Conservation (phyloP, 192 early-diverging fungal species). For the Coemansia sp. region DNA sequence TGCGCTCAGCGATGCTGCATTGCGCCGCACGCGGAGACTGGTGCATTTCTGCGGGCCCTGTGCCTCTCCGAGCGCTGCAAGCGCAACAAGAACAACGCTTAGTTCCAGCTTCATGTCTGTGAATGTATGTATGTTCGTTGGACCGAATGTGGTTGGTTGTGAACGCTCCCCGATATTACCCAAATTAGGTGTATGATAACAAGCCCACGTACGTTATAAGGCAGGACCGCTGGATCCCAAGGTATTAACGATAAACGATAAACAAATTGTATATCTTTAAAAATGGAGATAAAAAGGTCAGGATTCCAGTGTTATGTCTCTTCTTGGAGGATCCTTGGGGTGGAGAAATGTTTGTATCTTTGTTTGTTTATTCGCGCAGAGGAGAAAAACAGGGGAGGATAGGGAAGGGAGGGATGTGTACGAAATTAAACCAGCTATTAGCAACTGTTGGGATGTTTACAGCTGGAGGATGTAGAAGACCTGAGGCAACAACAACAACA, state of each 20-base stretch:
- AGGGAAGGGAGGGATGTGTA: not conserved
- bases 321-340: not conserved
- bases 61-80: slow-evolving; percentile 25
- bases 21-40: slow-evolving; percentile 36
- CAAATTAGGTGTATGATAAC: not conserved
- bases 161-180: not conserved
- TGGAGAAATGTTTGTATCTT: not conserved
- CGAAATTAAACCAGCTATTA: not conserved
- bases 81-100: slow-evolving; percentile 34
- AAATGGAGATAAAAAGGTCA: not conserved
- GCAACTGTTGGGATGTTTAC: slow-evolving; percentile 1
- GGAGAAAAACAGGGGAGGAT: not conserved
- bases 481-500: not conserved
- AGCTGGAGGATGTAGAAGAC: not conserved
- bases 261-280: not conserved
- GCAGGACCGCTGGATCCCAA: not conserved
- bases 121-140: not conserved
- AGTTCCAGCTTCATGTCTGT: slow-evolving; percentile 35
- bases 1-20: slow-evolving; percentile 41
- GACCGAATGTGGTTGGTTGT: not conserved
- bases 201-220: not conserved
- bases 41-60: slow-evolving; percentile 38
- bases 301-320: not conserved
- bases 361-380: not conserved
- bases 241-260: slow-evolving; percentile 1